Conservation (phyloP, 1,139 yeast genomes). For the Yamadazyma triangularis region DNA sequence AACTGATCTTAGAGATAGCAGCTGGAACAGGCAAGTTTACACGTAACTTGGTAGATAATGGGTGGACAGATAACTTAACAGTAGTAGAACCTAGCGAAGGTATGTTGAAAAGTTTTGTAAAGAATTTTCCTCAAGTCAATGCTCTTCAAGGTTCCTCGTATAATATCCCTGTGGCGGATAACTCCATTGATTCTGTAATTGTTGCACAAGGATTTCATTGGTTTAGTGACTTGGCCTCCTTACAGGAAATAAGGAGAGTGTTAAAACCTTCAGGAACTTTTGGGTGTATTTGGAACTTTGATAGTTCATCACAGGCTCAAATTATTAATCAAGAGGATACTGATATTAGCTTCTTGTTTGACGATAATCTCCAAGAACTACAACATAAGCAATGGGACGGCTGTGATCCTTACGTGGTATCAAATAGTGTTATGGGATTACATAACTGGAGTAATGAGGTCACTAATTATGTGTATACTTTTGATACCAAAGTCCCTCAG, state of each 20-base stretch:
- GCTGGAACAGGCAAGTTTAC: constrained; percentile 71
- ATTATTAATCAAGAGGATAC: constrained; percentile 4
- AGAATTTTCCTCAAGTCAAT: constrained; percentile 45
- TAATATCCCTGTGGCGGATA: constrained; percentile 42
- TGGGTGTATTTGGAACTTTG: constrained; percentile 63
- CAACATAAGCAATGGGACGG: constrained; percentile 2
- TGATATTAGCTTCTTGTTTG: constrained; percentile 10
- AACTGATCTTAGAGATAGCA: constrained; percentile 50
- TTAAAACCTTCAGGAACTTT: constrained; percentile 45
- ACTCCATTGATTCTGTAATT: constrained; percentile 48
- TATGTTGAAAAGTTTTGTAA: constrained; percentile 47
- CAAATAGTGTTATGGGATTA: constrained; percentile 3
- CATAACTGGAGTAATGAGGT: constrained; percentile 23
- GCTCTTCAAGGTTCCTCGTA: constrained; percentile 43
- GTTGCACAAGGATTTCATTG: constrained; percentile 69
- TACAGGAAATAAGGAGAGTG: constrained; percentile 50
- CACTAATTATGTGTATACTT: constrained; percentile 21
- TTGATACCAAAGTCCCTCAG: constrained; percentile 50
- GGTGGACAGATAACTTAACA: constrained; percentile 34
- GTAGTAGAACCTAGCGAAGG: constrained; percentile 61
- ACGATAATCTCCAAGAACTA: constrained; percentile 11
- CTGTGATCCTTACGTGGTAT: constrained; percentile 5
- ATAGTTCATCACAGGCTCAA: constrained; percentile 24
- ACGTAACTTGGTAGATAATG: constrained; percentile 34
- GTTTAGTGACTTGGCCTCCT: constrained; percentile 51